phyloP scores from a whole-genome alignment of 306 rosid genomes.

The Senna tora region DNA sequence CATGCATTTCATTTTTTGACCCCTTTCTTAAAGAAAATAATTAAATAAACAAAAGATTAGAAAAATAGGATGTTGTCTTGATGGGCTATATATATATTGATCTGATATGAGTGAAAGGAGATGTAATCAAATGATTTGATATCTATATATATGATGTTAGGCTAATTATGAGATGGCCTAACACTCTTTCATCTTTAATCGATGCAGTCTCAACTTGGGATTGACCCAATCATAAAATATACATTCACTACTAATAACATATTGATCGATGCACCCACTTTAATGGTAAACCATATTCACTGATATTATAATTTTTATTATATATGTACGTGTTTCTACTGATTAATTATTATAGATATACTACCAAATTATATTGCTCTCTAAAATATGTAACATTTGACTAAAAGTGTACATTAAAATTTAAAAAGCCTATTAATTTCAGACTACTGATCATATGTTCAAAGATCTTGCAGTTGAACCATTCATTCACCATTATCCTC shows the following conservation, averaged over 20 bases:
- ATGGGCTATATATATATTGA: slow-evolving; percentile 40
- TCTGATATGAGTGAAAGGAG: slow-evolving; percentile 38
- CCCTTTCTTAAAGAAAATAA: too few relatives aligned
- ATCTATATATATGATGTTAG: slow-evolving; percentile 34
- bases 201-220: slow-evolving; percentile 46
- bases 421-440: background rate
- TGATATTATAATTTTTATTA: slow-evolving; percentile 23
- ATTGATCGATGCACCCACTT: slow-evolving; percentile 31
- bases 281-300: slow-evolving; percentile 14
- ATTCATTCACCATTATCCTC: slow-evolving; percentile 18
- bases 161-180: slow-evolving; percentile 55
- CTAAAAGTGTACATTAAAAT: too few relatives aligned
- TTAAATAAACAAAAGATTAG: slow-evolving; percentile 5
- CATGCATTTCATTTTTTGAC: background rate
- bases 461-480: slow-evolving; percentile 48
- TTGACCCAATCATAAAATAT: slow-evolving; percentile 60
- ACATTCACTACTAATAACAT: slow-evolving; percentile 8
- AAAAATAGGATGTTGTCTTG: slow-evolving; percentile 19
- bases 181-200: slow-evolving; percentile 49
- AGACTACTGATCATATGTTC: slow-evolving; percentile 42
- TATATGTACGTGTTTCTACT: background rate
- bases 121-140: slow-evolving; percentile 42
- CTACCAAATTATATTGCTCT: slow-evolving; percentile 21
- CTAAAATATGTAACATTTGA: background rate
- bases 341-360: background rate